Conservation (phyloP, 2,329 filamentous ascomycete species). For the Phaeomoniella chlamydospora region DNA sequence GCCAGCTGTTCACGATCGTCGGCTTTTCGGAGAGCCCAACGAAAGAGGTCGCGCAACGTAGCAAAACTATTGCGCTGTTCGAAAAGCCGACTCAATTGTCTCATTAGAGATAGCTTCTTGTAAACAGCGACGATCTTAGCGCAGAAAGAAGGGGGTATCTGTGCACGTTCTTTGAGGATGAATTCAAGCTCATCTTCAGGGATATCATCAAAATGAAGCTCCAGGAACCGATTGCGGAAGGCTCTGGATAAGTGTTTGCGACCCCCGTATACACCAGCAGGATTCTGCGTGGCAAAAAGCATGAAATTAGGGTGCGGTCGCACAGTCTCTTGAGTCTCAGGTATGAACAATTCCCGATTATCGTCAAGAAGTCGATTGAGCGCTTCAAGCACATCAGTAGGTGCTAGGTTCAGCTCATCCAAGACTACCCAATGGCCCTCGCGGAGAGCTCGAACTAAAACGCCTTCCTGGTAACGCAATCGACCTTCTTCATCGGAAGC, state of each 20-base stretch:
- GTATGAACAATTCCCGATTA: slow-evolving; percentile 87
- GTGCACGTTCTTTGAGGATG: slow-evolving; percentile 76
- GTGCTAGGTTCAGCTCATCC: slow-evolving; percentile 91
- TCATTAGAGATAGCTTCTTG: slow-evolving; percentile 73
- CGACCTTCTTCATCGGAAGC: slow-evolving; percentile 74
- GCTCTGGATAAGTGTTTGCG: slow-evolving; percentile 85
- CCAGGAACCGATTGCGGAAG: slow-evolving; percentile 91
- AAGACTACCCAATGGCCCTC: slow-evolving; percentile 97
- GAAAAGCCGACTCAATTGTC: slow-evolving; percentile 82
- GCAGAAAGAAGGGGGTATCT: slow-evolving; percentile 84
- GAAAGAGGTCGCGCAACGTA: slow-evolving; percentile 85
- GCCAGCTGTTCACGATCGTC: slow-evolving; percentile 82
- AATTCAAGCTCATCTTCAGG: slow-evolving; percentile 85
- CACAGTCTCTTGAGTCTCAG: slow-evolving; percentile 90
- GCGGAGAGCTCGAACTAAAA: slow-evolving; percentile 81
- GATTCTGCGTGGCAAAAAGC: slow-evolving; percentile 96
- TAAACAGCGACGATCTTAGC: slow-evolving; percentile 86
- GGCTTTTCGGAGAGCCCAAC: slow-evolving; percentile 79
- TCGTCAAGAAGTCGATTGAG: slow-evolving; percentile 92
- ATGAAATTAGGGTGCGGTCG: slow-evolving; percentile 90
- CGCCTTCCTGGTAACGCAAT: slow-evolving; percentile 80
- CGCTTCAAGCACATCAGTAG: slow-evolving; percentile 91
- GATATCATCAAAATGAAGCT: slow-evolving; percentile 96
- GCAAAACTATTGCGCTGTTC: slow-evolving; percentile 97
- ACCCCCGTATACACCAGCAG: slow-evolving; percentile 86